These are phyloP conservation scores for Plantago elongata DNA, from an alignment of 257 asterid species.

Conservation along the genomic window DNA sequence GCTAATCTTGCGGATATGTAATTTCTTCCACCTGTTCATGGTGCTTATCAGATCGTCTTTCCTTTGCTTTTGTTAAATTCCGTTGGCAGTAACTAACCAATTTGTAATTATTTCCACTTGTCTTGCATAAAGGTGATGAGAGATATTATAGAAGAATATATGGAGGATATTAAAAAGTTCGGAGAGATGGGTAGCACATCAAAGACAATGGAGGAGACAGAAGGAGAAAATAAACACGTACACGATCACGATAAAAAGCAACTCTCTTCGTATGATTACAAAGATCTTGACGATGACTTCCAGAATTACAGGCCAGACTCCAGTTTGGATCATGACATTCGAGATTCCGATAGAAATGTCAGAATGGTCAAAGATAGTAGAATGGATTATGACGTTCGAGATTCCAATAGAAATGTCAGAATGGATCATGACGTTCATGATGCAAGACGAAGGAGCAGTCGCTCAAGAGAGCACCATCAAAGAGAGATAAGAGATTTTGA, in stretches of 20 bases:
- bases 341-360: slow-evolving; percentile 26
- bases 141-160: slow-evolving; percentile 74
- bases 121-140: slow-evolving; percentile 53
- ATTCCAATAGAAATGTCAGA: slow-evolving; percentile 26
- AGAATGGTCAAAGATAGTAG: no score
- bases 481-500: slow-evolving; percentile 22
- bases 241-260: slow-evolving; percentile 31
- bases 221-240: slow-evolving; percentile 22
- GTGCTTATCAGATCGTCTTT: no score
- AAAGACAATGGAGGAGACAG: slow-evolving; percentile 33
- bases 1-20: neutral
- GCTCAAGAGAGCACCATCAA: slow-evolving; percentile 24
- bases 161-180: slow-evolving; percentile 70
- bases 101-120: slow-evolving; percentile 8
- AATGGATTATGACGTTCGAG: slow-evolving; percentile 28
- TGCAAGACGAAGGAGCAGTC: slow-evolving; percentile 24
- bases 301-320: slow-evolving; percentile 33
- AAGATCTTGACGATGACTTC: slow-evolving; percentile 25
- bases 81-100: slow-evolving; percentile 5
- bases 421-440: slow-evolving; percentile 29
- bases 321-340: slow-evolving; percentile 24
- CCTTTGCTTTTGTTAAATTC: neutral
- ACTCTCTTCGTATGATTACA: slow-evolving; percentile 24
- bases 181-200: slow-evolving; percentile 35
- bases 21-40: slow-evolving; percentile 5